Conservation (phyloP, 106 monocot species). For the Dendrobium nobile region DNA sequence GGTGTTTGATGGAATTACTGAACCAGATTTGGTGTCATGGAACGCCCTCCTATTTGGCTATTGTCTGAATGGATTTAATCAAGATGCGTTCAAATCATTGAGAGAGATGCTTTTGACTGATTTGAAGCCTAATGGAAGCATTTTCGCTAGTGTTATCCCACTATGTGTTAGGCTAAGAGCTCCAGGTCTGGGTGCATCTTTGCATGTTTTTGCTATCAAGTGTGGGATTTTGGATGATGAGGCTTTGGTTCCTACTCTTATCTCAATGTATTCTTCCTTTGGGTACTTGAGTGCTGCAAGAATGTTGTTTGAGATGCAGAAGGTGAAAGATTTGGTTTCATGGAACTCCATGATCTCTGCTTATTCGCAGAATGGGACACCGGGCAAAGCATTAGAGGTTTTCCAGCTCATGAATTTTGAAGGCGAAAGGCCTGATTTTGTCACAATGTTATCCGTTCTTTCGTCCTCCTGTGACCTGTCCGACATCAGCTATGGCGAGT, state of each 20-base stretch:
- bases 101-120: conserved; percentile 20
- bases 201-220: conserved; percentile 52
- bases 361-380: conserved; percentile 25
- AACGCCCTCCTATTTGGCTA: conserved; percentile 57
- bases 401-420: conserved; percentile 30
- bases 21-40: conserved; percentile 56
- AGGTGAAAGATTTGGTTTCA: conserved; percentile 27
- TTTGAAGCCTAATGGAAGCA: conserved; percentile 38
- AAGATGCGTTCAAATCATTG: conserved; percentile 29
- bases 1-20: conserved; percentile 53
- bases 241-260: conserved; percentile 39
- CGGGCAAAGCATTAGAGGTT: conserved; percentile 21
- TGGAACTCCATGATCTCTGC: conserved; percentile 69
- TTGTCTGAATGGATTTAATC: conserved; percentile 27
- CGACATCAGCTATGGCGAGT: conserved; percentile 21
- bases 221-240: conserved; percentile 24
- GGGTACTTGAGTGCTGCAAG: conserved; percentile 26
- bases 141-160: conserved; percentile 35
- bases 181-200: conserved; percentile 7
- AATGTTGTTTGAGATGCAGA: conserved; percentile 24
- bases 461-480: conserved; percentile 30
- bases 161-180: conserved; percentile 5
- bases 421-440: conserved; percentile 27
- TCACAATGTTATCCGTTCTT: conserved; percentile 46
- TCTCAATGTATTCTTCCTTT: conserved; percentile 49